A percentile compares a stretch with the other conserved stretches of the same genome.
phyloP scores from a whole-genome alignment of 345 rosid genomes.

The Corchorus capsularis region DNA sequence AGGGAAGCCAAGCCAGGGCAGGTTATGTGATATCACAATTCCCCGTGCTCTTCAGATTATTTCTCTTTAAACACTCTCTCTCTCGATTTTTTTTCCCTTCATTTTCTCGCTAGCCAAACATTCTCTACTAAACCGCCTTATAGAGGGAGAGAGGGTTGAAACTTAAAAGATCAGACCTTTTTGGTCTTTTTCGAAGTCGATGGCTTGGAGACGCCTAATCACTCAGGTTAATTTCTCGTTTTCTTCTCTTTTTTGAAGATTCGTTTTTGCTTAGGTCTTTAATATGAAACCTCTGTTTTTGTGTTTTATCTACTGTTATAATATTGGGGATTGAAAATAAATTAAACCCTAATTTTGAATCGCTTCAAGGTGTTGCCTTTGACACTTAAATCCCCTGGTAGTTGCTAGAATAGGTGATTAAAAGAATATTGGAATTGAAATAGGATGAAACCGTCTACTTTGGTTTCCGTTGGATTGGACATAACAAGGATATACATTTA shows the following conservation, averaged over 20 bases:
- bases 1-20: neutral
- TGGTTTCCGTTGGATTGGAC: conserved; percentile 14
- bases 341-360: conserved; percentile 21
- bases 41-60: neutral
- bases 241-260: too few species aligned
- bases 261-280: neutral
- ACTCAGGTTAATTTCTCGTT: conserved; percentile 52
- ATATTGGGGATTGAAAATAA: neutral
- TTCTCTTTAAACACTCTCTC: neutral
- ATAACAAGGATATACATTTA: neutral
- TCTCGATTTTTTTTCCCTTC: conserved; percentile 1
- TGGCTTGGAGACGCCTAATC: conserved; percentile 94
- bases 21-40: neutral
- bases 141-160: neutral
- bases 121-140: neutral
- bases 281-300: neutral
- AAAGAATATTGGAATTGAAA: neutral
- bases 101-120: conserved; percentile 31
- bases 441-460: neutral
- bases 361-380: neutral
- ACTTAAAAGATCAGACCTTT: conserved; percentile 20
- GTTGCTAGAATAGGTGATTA: neutral
- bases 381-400: neutral
- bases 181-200: conserved; percentile 29
- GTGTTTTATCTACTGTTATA: neutral